Evolutionary conservation across 2,329 filamentous ascomycete genomes (phyloP).

Genomic region (Tolypocladium guangdongense): DNA sequence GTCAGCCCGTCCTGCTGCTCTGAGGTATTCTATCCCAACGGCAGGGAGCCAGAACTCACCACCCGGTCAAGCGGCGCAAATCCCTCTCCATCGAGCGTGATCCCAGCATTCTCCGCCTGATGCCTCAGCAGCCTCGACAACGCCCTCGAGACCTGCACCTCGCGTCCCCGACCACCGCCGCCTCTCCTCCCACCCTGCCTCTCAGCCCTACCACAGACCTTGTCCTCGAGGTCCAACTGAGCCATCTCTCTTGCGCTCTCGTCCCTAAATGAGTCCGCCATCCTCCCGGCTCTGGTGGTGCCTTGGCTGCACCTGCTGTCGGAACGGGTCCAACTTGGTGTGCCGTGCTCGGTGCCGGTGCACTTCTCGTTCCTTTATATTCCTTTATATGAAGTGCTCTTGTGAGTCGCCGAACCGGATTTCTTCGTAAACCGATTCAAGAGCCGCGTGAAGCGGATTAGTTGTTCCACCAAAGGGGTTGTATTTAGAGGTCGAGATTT

Average conservation of each 20-base stretch:
- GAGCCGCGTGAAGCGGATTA: background rate
- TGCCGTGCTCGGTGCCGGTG: background rate
- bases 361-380: too few species aligned
- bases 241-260: background rate
- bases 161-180: constrained; percentile 24
- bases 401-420: background rate
- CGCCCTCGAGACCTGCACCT: constrained; percentile 40
- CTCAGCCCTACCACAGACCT: constrained; percentile 1
- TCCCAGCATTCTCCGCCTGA: constrained; percentile 44
- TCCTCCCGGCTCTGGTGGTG: background rate
- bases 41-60: constrained; percentile 30
- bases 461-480: background rate
- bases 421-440: background rate
- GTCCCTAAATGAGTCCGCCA: background rate
- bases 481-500: background rate
- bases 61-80: constrained; percentile 47
- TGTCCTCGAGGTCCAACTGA: constrained; percentile 13
- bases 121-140: constrained; percentile 44
- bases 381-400: background rate
- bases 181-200: constrained; percentile 13
- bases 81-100: constrained; percentile 47
- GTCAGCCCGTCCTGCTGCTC: background rate
- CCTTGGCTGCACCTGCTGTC: background rate
- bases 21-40: background rate
- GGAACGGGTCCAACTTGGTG: background rate